A percentile compares a stretch with the other conserved stretches of the same genome.
These are phyloP conservation scores for Backusella mclennaniae DNA, from an alignment of 192 early-diverging fungal genomes.

Conservation along the genomic window DNA sequence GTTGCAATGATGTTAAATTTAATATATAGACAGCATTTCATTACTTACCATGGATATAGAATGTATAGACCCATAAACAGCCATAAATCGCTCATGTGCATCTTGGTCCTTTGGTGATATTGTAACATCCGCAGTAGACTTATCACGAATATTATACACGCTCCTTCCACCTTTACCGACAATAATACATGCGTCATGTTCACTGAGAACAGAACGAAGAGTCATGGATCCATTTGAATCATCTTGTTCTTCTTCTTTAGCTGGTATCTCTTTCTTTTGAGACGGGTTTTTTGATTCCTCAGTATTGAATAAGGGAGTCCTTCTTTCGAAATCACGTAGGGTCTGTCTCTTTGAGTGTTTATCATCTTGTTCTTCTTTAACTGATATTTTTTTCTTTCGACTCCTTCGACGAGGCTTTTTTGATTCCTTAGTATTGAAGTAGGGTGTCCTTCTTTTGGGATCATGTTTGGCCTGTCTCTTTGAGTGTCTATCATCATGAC, in stretches of 20 bases:
- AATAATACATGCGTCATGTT: conserved; percentile 79
- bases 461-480: conserved; percentile 36
- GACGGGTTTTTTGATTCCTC: neutral
- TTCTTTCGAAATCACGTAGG: conserved; percentile 31
- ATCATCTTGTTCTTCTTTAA: neutral
- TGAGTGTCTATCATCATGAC: conserved; percentile 19
- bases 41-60: conserved; percentile 61
- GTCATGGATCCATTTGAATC: conserved; percentile 17
- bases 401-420: neutral
- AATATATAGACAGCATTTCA: neutral
- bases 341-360: conserved; percentile 6
- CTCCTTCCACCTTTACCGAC: conserved; percentile 87
- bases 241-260: neutral
- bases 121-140: conserved; percentile 81
- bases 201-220: conserved; percentile 56
- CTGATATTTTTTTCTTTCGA: neutral
- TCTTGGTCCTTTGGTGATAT: conserved; percentile 84
- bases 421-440: neutral
- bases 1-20: neutral
- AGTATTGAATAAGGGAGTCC: conserved; percentile 22
- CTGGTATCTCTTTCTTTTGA: neutral
- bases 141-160: conserved; percentile 83
- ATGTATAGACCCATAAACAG: conserved; percentile 65
- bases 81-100: conserved; percentile 67
- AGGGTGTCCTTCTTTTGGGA: conserved; percentile 30